Conservation (phyloP, 2,329 filamentous ascomycete genomes). For the Ilyonectria robusta region DNA sequence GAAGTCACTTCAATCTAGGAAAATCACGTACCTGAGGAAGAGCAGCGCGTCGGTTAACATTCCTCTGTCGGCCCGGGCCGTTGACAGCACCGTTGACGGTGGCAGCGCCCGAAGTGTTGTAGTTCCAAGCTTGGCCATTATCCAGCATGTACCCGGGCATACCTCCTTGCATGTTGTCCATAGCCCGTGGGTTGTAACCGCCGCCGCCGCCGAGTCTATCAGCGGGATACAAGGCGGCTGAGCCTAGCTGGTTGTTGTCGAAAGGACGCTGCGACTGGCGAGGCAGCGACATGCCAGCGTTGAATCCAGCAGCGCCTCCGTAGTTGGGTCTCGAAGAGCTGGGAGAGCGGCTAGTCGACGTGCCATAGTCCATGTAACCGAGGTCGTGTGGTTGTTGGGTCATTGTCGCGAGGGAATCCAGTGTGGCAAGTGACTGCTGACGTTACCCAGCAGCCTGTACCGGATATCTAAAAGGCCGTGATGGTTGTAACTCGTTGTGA, state of each 20-base stretch:
- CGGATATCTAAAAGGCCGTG: constrained; percentile 14
- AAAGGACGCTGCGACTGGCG: constrained; percentile 79
- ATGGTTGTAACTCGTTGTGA: constrained; percentile 29
- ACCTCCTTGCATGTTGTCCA: constrained; percentile 62
- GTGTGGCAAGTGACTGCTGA: constrained; percentile 42
- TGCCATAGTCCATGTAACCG: constrained; percentile 78
- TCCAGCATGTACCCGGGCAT: constrained; percentile 69
- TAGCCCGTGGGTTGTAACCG: constrained; percentile 71
- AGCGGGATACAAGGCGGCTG: constrained; percentile 76
- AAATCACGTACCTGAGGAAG: constrained; percentile 78
- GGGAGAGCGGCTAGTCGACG: constrained; percentile 73
- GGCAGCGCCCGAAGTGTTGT: constrained; percentile 76
- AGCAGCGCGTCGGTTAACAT: constrained; percentile 69
- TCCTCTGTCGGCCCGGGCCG: constrained; percentile 70
- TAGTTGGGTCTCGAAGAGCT: constrained; percentile 77
- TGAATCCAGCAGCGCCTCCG: constrained; percentile 64
- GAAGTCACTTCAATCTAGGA: background rate
- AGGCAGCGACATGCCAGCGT: constrained; percentile 59
- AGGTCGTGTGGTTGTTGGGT: constrained; percentile 72
- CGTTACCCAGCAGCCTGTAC: constrained; percentile 40
- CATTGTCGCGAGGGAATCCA: constrained; percentile 50
- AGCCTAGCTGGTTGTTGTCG: constrained; percentile 78
- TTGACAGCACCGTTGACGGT: constrained; percentile 76
- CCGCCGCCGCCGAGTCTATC: constrained; percentile 76
- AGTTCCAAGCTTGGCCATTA: constrained; percentile 86